Percentiles rank a stretch among this genome's conserved stretches.
These are phyloP conservation scores for Collybia mongolica DNA, from an alignment of 768 basidiomycete genomes.

Conservation along the genomic window DNA sequence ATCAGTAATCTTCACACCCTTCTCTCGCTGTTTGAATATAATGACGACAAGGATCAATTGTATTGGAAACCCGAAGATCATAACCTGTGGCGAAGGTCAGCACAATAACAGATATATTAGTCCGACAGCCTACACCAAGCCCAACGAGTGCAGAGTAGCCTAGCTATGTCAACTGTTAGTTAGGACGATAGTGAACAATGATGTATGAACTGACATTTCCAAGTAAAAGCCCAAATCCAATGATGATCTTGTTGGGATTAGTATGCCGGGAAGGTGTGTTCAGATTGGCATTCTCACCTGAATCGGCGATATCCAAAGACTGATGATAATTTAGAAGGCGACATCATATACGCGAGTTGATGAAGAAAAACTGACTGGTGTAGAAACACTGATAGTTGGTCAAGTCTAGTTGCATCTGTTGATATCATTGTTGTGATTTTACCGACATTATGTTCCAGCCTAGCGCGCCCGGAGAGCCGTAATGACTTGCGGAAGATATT, in stretches of 20 bases:
- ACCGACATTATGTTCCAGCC: slow-evolving; percentile 42
- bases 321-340: slow-evolving; percentile 7
- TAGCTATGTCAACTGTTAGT: slow-evolving; percentile 52
- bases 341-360: not conserved
- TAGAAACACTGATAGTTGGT: slow-evolving; percentile 26
- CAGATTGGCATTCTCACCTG: slow-evolving; percentile 15
- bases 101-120: slow-evolving; percentile 5
- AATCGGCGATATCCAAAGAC: slow-evolving; percentile 31
- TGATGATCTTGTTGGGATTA: slow-evolving; percentile 35
- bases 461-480: slow-evolving; percentile 45
- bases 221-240: slow-evolving; percentile 63
- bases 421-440: slow-evolving; percentile 50
- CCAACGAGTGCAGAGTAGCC: slow-evolving; percentile 73
- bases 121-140: slow-evolving; percentile 34
- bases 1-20: slow-evolving; percentile 66
- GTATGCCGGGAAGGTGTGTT: not conserved
- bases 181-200: slow-evolving; percentile 53
- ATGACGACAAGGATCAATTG: slow-evolving; percentile 50
- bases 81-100: slow-evolving; percentile 28
- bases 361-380: slow-evolving; percentile 25
- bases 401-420: slow-evolving; percentile 42
- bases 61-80: slow-evolving; percentile 58
- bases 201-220: slow-evolving; percentile 51
- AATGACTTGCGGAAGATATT: slow-evolving; percentile 49
- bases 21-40: slow-evolving; percentile 52